Evolutionary conservation across 2,329 filamentous ascomycete species (phyloP), one percentile per base, ranked within the genome.

Genomic region (Alternaria sp.): DNA sequence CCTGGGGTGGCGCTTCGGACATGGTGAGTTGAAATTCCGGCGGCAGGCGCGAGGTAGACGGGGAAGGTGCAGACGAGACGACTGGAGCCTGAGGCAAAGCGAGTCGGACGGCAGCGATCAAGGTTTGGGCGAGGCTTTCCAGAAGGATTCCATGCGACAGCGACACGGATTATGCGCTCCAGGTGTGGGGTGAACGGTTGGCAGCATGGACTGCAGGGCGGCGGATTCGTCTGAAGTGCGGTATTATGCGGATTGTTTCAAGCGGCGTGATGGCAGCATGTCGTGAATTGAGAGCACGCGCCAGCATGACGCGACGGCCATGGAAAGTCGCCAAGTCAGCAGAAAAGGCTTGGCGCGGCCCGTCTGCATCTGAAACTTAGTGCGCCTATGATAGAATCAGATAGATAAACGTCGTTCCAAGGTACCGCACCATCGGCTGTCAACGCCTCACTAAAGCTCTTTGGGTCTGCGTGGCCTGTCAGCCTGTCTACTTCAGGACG

Each of bases 241-340:
- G 45, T 45, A 57, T 67, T 64, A 68, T 71, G 68, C 67, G 59
- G 67, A 44, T 67, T 65, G 73, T 77, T 76, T 77, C 74, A 74
- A 46, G 68, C 59, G 62, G 61, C 64, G 63, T 63, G 43, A 41
- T n/a, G 33, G 9, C n/a, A 12, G 20, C 9, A 30, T 28, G 25
- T 28, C 20, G 50, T 18, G 20, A 26, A 15, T 15, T 30, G 43
- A 51, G 64, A 62, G 55, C 53, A 61, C 62, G 49, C 59, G 59
- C 55, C 44, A 47, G 56, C 30, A 66, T 69, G 67, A 69, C 66
- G 70, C 68, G 71, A 70, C 60, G 57, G 43, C 59, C 43, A 64
- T 58, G 44, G 60, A 50, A 28, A 51, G 50, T n/a, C 58, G 65
- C 67, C 63, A 63, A 65, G 65, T 21, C 53, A 62, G 61, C 61